Evolutionary conservation across 139 green algal genomes (phyloP), one percentile per base, ranked within the genome.

Genomic region (Coelastrella sp.): DNA sequence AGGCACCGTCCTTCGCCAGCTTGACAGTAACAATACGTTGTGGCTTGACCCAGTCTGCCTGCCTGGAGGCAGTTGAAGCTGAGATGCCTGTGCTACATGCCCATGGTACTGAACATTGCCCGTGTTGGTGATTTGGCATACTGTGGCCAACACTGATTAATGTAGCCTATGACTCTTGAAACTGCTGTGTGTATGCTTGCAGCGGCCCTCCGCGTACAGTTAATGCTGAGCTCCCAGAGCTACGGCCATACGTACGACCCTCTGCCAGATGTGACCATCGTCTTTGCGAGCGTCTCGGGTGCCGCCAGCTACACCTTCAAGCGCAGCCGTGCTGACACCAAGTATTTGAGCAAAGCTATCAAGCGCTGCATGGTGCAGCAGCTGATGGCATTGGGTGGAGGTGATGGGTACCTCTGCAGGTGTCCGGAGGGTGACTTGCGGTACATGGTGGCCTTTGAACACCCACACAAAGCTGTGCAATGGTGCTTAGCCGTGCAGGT

Each of bases 401-500:
- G 65, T 20, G 71, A 89, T n/a, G 92, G 92, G 77, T 95, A 95
- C 91, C 56, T 95, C 16, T 92, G 92, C 75, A 57, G 75, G 54
- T 83, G 80, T 66, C 86, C 79, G 76, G 86, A 86, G 61, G 76
- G 32, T 5, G 86, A 91, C 47, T 47, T 86, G 23, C 94, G 94
- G 91, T 94, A 94, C 92, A 94, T 95, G 90, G 65, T 93, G 4
- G 89, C 90, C 5, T 94, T 94, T 83, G n/a, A 73, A 4, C 68
- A 73, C 4, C 73, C 92, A 6, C 20, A 90, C 84, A 89, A 80
- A 61, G 92, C 92, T 3, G 58, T 94, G 66, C 79, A 91, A 76
- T 95, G 91, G 91, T 92, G 92, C 91, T 76, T 95, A 32, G 57
- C 88, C 32, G 65, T 94, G 22, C 93, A 95, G 85, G 81, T 87